phyloP scores from a whole-genome alignment of 2,329 filamentous ascomycete genomes.

The Colletotrichum liriopes region DNA sequence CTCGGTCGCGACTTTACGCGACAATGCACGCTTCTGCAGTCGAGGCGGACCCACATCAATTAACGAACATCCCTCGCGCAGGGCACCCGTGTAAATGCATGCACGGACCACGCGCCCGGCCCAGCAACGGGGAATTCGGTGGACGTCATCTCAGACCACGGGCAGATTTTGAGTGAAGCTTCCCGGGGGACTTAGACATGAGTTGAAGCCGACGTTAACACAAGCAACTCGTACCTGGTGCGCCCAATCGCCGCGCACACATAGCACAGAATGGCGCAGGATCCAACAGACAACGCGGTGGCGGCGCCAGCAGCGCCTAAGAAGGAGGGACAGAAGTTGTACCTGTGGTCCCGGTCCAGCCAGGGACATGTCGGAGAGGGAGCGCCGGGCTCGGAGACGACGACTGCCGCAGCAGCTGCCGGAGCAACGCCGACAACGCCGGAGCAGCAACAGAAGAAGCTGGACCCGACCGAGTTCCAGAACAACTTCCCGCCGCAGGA shows the following conservation, averaged over 20 bases:
- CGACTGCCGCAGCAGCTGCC: constrained; percentile 5
- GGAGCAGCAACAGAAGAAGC: constrained; percentile 15
- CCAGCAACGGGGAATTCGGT: constrained; percentile 39
- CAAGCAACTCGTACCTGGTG: neutral
- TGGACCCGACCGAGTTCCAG: constrained; percentile 43
- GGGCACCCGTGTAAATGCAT: constrained; percentile 11
- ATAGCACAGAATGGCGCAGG: constrained; percentile 30
- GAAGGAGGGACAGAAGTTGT: constrained; percentile 30
- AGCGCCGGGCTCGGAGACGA: constrained; percentile 40
- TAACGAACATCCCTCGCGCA: constrained; percentile 27
- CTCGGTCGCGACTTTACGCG: constrained; percentile 43
- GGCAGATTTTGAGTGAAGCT: constrained; percentile 40
- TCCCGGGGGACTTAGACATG: neutral
- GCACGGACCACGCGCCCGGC: constrained; percentile 39
- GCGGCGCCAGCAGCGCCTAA: neutral
- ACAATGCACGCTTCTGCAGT: constrained; percentile 30
- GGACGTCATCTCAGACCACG: constrained; percentile 44
- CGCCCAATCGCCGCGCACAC: neutral
- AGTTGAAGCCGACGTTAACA: neutral
- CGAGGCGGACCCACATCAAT: constrained; percentile 38
- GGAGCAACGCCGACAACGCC: neutral
- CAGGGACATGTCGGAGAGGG: constrained; percentile 39
- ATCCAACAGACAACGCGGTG: constrained; percentile 18
- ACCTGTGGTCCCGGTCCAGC: constrained; percentile 27
- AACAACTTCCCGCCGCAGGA: constrained; percentile 43